Percentiles rank a stretch among this genome's conserved stretches.
Evolutionary conservation across 768 basidiomycete species (phyloP).

Genomic region (Collybiopsis luxurians): DNA sequence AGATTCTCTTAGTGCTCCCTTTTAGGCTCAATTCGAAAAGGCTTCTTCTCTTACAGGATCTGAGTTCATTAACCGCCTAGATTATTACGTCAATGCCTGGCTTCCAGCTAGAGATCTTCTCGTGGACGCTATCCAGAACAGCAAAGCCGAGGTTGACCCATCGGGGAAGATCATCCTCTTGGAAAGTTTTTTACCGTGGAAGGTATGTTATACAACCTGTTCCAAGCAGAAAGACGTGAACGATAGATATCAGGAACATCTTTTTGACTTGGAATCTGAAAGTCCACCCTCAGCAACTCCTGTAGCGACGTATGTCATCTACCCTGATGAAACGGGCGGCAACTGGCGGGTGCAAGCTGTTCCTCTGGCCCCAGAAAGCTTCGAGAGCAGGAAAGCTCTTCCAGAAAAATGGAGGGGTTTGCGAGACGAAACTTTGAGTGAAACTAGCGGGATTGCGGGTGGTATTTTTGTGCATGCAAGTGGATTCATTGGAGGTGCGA

Average conservation of each 20-base stretch:
- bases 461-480: constrained; percentile 94
- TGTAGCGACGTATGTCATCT: constrained; percentile 81
- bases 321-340: constrained; percentile 74
- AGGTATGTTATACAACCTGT: constrained; percentile 42
- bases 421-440: constrained; percentile 78
- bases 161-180: constrained; percentile 80
- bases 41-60: constrained; percentile 82
- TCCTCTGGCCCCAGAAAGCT: constrained; percentile 76
- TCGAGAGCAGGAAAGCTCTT: constrained; percentile 86
- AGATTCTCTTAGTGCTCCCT: constrained; percentile 8
- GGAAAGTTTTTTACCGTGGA: constrained; percentile 83
- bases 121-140: constrained; percentile 47
- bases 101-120: constrained; percentile 87
- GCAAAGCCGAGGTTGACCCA: constrained; percentile 59
- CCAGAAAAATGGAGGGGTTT: constrained; percentile 94
- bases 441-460: constrained; percentile 71
- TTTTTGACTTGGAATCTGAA: constrained; percentile 81
- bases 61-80: constrained; percentile 78
- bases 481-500: constrained; percentile 92
- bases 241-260: constrained; percentile 61
- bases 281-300: constrained; percentile 35
- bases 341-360: constrained; percentile 96
- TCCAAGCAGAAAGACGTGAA: neutral
- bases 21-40: constrained; percentile 66
- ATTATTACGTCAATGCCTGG: constrained; percentile 89